Evolutionary conservation across 2,329 filamentous ascomycete genomes (phyloP), one percentile per base, ranked within the genome.

Genomic region (Verticillium isaacii): DNA sequence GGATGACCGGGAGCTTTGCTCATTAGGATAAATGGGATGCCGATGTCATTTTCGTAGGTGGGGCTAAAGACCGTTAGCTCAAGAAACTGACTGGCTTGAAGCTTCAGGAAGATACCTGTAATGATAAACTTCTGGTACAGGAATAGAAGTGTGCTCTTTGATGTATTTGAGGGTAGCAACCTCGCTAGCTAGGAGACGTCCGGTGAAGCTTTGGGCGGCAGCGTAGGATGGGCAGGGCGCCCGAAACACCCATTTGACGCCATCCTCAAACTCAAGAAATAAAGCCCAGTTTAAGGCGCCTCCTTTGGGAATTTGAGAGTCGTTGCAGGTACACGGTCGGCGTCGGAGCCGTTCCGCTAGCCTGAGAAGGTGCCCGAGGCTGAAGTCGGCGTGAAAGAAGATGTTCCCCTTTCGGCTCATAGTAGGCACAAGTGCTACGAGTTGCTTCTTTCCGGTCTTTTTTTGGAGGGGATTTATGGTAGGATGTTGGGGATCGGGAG

Each of bases 21-120:
- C 68, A 73, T 73, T 19, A 74, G 60, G 39, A 75, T 74, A 58
- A 68, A 74, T 19, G 72, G 72, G 37, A 73, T 60, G 2, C 69
- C 69, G 29, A 72, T 68, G 7, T 69, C 66, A 65, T 73, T 73
- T 32, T 70, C 60, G 57, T 58, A 57, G 19, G 59, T 56, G 8
- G 56, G 17, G 50, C 63, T 63, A 39, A 45, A 17, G 52, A 36
- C 50, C 32, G 32, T 65, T 59, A 65, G 60, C 58, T 58, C 54
- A 62, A 45, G 58, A 56, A 32, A 64, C 34, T 41, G 36, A 45
- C 39, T 45, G 39, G 15, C 23, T 62, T 32, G 54, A 17, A 59
- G 36, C 41, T 59, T 54, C n/a, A 57, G 39, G 45, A 45, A 37
- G 15, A 61, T 61, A 65, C 66, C 66, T 61, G 59, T 64, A 65